Percentiles rank a stretch among this genome's conserved stretches.
Conservation (phyloP, 345 rosid species). For the Citrus trifoliata region DNA sequence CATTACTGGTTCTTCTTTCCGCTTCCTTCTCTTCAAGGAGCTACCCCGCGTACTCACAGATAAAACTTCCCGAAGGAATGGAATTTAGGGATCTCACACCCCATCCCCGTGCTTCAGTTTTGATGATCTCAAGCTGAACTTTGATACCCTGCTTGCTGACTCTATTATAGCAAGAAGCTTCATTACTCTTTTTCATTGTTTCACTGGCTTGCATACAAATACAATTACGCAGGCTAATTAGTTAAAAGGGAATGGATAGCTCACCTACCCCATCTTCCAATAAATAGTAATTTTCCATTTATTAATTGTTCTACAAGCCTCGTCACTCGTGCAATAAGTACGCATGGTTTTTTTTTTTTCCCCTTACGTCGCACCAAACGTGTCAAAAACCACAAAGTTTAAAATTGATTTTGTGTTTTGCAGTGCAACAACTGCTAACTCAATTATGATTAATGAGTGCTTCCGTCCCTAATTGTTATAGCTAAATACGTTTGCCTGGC, state of each 20-base stretch:
- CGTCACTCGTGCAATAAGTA: neutral
- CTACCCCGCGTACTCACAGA: slow-evolving; percentile 87
- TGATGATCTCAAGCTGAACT: slow-evolving; percentile 76
- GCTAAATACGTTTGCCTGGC: too few species aligned
- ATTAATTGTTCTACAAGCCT: neutral
- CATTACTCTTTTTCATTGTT: too few species aligned
- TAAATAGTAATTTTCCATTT: neutral
- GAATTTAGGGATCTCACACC: slow-evolving; percentile 83
- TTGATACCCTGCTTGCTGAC: slow-evolving; percentile 75
- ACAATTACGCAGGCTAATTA: too few species aligned
- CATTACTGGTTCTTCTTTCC: slow-evolving; percentile 54
- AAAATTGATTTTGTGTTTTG: neutral
- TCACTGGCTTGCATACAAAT: too few species aligned
- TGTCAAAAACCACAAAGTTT: neutral
- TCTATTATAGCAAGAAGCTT: slow-evolving; percentile 61
- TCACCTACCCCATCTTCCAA: slow-evolving; percentile 30
- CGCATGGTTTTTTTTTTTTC: neutral
- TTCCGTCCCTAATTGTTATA: slow-evolving; percentile 15
- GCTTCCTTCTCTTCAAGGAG: slow-evolving; percentile 79
- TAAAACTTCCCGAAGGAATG: too few species aligned
- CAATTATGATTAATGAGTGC: slow-evolving; percentile 6
- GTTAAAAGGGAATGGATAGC: neutral
- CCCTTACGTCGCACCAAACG: neutral
- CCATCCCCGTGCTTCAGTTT: slow-evolving; percentile 84
- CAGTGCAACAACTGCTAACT: neutral